These are phyloP conservation scores for Ceriops zippeliana DNA, from an alignment of 345 rosid genomes.

Conservation along the genomic window DNA sequence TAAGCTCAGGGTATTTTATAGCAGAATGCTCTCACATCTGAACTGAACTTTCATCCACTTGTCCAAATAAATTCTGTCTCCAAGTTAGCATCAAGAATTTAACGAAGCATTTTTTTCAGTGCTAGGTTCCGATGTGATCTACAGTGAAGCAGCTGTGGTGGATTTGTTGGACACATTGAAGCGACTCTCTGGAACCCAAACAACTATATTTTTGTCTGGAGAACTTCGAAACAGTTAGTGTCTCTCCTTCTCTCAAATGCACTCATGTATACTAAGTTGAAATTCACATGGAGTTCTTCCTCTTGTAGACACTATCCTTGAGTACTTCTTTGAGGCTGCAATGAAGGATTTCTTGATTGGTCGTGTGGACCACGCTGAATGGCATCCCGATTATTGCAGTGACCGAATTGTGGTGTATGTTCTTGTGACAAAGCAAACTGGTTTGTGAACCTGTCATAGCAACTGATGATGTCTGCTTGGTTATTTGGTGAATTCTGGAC, in stretches of 20 bases:
- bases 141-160: conserved; percentile 74
- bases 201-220: conserved; percentile 74
- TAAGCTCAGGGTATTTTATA: too few relatives aligned
- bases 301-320: conserved; percentile 66
- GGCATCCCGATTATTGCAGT: conserved; percentile 84
- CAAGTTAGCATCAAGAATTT: neutral
- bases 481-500: neutral
- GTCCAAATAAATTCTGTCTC: neutral
- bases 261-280: neutral
- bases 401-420: conserved; percentile 67
- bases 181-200: conserved; percentile 61
- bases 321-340: conserved; percentile 73
- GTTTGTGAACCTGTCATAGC: neutral
- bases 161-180: conserved; percentile 68
- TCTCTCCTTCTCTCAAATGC: neutral
- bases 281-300: neutral
- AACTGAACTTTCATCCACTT: neutral
- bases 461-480: neutral
- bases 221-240: conserved; percentile 71
- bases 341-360: conserved; percentile 61
- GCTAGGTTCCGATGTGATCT: conserved; percentile 86
- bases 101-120: conserved; percentile 30
- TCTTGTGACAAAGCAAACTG: conserved; percentile 55
- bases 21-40: too few relatives aligned
- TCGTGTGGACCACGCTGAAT: conserved; percentile 66